Evolutionary conservation across 2,329 filamentous ascomycete genomes (phyloP).

Genomic region (Pestalotiopsis sp.): DNA sequence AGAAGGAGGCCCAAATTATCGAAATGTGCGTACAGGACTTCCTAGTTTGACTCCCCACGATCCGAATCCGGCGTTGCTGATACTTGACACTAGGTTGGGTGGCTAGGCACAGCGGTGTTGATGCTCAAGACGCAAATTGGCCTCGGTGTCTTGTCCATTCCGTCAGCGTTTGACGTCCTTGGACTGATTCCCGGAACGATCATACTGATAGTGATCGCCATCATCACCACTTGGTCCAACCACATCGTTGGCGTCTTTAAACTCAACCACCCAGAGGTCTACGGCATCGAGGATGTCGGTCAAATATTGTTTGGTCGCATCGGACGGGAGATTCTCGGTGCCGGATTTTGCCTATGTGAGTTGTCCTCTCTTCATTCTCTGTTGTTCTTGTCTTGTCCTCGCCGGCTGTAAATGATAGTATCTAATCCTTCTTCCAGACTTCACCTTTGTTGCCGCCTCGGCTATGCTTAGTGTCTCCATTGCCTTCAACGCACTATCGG

Average conservation of each 20-base stretch:
- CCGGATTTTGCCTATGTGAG: not conserved
- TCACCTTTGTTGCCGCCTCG: not conserved
- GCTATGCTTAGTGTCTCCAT: constrained; percentile 4
- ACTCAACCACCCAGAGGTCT: constrained; percentile 48
- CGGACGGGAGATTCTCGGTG: constrained; percentile 36
- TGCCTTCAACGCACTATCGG: constrained; percentile 1
- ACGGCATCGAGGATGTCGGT: constrained; percentile 55
- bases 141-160: constrained; percentile 52
- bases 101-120: constrained; percentile 42
- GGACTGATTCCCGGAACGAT: constrained; percentile 53
- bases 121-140: constrained; percentile 50
- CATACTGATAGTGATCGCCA: constrained; percentile 38
- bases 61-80: not conserved
- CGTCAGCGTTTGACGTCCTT: constrained; percentile 44
- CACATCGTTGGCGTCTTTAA: constrained; percentile 56
- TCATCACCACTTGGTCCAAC: constrained; percentile 50
- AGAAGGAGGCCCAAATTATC: constrained; percentile 32
- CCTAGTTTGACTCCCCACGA: not conserved
- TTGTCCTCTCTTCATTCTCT: not conserved
- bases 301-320: constrained; percentile 48
- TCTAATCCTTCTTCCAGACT: not conserved
- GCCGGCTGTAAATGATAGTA: not conserved
- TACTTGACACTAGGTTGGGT: constrained; percentile 36
- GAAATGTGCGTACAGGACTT: constrained; percentile 15
- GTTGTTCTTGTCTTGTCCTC: too few relatives aligned